Base-by-base conservation (phyloP, 495 filamentous ascomycete genomes). In the Hypoxylon rickii region DNA sequence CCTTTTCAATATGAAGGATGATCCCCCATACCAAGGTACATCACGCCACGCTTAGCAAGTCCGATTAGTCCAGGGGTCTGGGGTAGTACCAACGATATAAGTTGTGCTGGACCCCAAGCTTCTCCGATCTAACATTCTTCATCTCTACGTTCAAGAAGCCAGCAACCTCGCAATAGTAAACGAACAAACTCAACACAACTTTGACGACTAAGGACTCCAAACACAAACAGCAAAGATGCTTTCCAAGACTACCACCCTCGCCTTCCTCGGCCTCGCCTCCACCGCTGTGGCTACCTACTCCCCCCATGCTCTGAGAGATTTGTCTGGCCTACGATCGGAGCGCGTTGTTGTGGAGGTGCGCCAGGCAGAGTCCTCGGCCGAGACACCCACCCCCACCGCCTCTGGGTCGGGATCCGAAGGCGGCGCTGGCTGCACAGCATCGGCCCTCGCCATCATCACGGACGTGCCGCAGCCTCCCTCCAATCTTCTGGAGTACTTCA, bases 301-400 rank as follows among this genome's bases (percentile, higher is more conserved):
- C 21, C 59, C 59, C 0, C 3, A 38, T 17, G 53, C 43, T 3
- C 39, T 63, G 8, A 52, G 40, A 44, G 37, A 19, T 10, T 15
- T 63, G 0, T 37, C 21, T 18, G 17, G 42, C 41, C 43, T 62
- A 16, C 41, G 44, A 38, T 3, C 7, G 7, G 53, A 57, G 22
- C 42, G 24, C 24, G 38, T 57, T 7, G 53, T 63, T 0, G 43
- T 63, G 33, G 59, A 63, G 39, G 59, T 63, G 24, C 59, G 59
- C 34, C 31, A 63, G 18, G 53, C 26, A 2, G 4, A 36, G 16
- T n/a, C 17, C 1, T n/a, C n/a, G n/a, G 17, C 17, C n/a, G 26
- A 15, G 15, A 1, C 20, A 13, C 3, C 11, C 21, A 31, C 44
- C 44, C 3, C 15, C 2, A 36, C 11, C 31, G 26, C 16, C 6